Evolutionary conservation across 2,329 filamentous ascomycete species (phyloP).

Genomic region (Lachnellula willkommii): DNA sequence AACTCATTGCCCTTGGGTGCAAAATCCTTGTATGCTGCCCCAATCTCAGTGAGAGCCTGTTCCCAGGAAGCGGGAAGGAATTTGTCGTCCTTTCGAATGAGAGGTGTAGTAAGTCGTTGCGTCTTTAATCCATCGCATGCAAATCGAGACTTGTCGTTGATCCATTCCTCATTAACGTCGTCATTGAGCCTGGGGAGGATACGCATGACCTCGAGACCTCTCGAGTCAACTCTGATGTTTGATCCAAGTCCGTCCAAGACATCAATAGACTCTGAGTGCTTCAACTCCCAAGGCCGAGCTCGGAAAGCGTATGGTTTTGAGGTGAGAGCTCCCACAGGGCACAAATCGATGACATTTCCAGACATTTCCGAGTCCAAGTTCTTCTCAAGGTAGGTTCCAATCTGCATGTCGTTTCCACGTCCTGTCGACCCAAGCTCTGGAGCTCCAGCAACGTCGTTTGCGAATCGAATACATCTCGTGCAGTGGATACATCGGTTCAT

Average conservation of each 20-base stretch:
- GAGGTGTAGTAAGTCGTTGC: conserved; percentile 85
- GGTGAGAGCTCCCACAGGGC: conserved; percentile 91
- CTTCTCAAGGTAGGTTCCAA: conserved; percentile 94
- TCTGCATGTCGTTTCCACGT: conserved; percentile 95
- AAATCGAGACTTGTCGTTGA: conserved; percentile 96
- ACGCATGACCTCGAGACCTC: conserved; percentile 94
- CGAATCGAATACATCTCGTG: conserved; percentile 94
- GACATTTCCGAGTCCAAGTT: conserved; percentile 93
- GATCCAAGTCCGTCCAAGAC: conserved; percentile 90
- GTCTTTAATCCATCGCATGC: conserved; percentile 96
- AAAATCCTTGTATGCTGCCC: conserved; percentile 70
- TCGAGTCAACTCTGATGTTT: conserved; percentile 88
- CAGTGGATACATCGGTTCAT: conserved; percentile 99
- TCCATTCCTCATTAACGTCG: conserved; percentile 99
- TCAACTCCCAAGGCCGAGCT: conserved; percentile 92
- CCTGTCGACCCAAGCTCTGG: conserved; percentile 92
- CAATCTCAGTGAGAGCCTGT: conserved; percentile 85
- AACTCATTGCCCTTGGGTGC: conserved; percentile 88
- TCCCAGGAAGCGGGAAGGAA: conserved; percentile 95
- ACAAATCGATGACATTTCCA: conserved; percentile 95
- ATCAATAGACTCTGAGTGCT: conserved; percentile 93
- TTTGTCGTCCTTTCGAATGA: conserved; percentile 82
- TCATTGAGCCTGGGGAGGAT: conserved; percentile 90
- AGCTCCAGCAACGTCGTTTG: conserved; percentile 93
- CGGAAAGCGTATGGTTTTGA: conserved; percentile 98